Conservation (phyloP, 768 basidiomycete genomes). For the Kwoniella shandongensis region DNA sequence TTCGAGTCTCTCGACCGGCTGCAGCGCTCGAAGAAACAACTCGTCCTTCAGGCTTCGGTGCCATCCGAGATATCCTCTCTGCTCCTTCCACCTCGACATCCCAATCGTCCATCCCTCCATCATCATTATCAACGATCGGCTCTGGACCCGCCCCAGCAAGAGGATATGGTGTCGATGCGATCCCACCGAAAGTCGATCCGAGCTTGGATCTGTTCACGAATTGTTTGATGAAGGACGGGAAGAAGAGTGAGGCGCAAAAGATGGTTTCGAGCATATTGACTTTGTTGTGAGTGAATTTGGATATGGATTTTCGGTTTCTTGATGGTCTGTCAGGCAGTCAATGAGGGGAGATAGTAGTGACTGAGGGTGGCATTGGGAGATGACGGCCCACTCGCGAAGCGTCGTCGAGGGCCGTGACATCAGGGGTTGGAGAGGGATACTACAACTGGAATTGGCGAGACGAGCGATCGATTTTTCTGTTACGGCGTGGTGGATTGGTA, state of each 20-base stretch:
- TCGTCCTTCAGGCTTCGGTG: constrained; percentile 12
- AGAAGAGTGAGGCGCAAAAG: constrained; percentile 46
- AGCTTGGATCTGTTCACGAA: constrained; percentile 50
- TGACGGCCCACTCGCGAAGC: too few relatives aligned
- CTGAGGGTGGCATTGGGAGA: too few relatives aligned
- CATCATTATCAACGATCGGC: constrained; percentile 12
- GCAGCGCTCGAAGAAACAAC: constrained; percentile 2
- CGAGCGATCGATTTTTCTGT: too few relatives aligned
- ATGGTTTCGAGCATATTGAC: constrained; percentile 35
- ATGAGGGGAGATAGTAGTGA: background rate
- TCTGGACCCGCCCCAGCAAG: constrained; percentile 4
- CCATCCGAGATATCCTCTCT: constrained; percentile 19
- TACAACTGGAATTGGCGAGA: too few relatives aligned
- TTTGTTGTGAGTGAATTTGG: constrained; percentile 37
- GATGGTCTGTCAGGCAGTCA: background rate
- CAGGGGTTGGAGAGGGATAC: too few relatives aligned
- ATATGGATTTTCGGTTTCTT: too few relatives aligned
- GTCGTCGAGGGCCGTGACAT: too few relatives aligned
- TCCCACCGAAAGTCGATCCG: constrained; percentile 49
- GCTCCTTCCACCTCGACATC: constrained; percentile 7
- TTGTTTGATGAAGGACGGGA: constrained; percentile 52
- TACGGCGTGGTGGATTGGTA: too few relatives aligned
- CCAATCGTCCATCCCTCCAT: constrained; percentile 5
- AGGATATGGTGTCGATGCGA: constrained; percentile 33
- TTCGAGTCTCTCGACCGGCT: background rate